phyloP scores from a whole-genome alignment of 2,329 filamentous ascomycete genomes.

The Lecanicillium sp. region DNA sequence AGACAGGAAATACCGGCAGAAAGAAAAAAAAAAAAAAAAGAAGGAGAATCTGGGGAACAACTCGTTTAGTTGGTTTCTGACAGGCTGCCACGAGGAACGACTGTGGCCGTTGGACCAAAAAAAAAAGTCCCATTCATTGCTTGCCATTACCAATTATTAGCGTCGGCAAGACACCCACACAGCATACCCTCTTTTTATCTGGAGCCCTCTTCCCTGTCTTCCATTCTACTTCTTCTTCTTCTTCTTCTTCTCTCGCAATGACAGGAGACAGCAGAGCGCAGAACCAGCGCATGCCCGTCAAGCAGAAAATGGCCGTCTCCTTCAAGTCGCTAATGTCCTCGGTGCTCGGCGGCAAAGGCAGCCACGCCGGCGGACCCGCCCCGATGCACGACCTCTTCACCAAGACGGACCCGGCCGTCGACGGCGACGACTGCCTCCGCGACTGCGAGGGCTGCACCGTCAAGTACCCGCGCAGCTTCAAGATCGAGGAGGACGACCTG shows the following conservation, averaged over 20 bases:
- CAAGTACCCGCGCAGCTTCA: conserved; percentile 65
- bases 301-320: conserved; percentile 38
- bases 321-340: conserved; percentile 35
- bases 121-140: too few relatives aligned
- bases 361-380: conserved; percentile 20
- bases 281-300: conserved; percentile 25
- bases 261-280: conserved; percentile 6
- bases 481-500: conserved; percentile 69
- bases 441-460: conserved; percentile 81
- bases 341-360: conserved; percentile 22
- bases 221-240: conserved; percentile 5
- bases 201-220: conserved; percentile 12
- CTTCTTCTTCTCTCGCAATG: conserved; percentile 14
- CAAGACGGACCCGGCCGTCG: conserved; percentile 65
- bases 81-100: too few relatives aligned
- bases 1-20: too few relatives aligned
- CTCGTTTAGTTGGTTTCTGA: too few relatives aligned
- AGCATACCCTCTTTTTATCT: too few relatives aligned
- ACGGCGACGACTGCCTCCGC: conserved; percentile 82
- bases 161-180: too few relatives aligned
- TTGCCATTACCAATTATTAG: too few relatives aligned
- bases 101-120: too few relatives aligned
- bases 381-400: conserved; percentile 56
- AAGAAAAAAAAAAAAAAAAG: background rate
- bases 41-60: background rate